Evolutionary conservation across 495 filamentous ascomycete genomes (phyloP).

Genomic region (Aspergillus haitiensis): DNA sequence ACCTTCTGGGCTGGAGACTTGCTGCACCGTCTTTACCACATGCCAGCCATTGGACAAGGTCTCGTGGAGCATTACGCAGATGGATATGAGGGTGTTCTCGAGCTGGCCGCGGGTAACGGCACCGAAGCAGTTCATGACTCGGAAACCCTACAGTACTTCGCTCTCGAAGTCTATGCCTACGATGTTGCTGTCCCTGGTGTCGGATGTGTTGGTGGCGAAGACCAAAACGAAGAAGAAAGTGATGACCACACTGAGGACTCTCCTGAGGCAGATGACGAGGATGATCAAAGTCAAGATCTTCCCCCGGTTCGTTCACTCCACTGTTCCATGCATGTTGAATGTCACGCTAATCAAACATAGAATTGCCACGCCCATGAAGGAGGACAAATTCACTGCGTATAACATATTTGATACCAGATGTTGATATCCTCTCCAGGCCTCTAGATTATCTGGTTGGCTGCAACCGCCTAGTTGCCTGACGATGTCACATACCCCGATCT

Average conservation of each 20-base stretch:
- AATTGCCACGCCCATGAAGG: constrained; percentile 37
- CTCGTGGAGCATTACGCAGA: constrained; percentile 58
- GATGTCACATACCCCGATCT: too few species aligned
- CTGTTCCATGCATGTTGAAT: background rate
- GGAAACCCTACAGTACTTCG: constrained; percentile 58
- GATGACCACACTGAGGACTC: constrained; percentile 5
- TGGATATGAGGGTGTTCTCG: constrained; percentile 48
- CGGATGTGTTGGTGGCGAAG: constrained; percentile 47
- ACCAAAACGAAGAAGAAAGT: constrained; percentile 2
- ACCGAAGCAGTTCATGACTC: constrained; percentile 49
- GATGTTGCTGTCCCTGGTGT: constrained; percentile 53
- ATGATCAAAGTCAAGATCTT: constrained; percentile 23
- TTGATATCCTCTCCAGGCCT: background rate
- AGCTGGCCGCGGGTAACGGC: constrained; percentile 40
- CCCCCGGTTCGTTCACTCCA: constrained; percentile 22
- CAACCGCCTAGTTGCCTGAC: too few species aligned
- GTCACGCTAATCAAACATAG: constrained; percentile 18
- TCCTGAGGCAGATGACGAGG: constrained; percentile 6
- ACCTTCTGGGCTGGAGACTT: constrained; percentile 59
- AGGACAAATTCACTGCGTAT: constrained; percentile 36
- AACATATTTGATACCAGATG: background rate
- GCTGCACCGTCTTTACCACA: constrained; percentile 57
- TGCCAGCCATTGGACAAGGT: constrained; percentile 52
- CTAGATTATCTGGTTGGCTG: too few species aligned
- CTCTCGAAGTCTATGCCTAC: constrained; percentile 56